Evolutionary conservation across 495 filamentous ascomycete species (phyloP).

Genomic region (Penicillium salamii): DNA sequence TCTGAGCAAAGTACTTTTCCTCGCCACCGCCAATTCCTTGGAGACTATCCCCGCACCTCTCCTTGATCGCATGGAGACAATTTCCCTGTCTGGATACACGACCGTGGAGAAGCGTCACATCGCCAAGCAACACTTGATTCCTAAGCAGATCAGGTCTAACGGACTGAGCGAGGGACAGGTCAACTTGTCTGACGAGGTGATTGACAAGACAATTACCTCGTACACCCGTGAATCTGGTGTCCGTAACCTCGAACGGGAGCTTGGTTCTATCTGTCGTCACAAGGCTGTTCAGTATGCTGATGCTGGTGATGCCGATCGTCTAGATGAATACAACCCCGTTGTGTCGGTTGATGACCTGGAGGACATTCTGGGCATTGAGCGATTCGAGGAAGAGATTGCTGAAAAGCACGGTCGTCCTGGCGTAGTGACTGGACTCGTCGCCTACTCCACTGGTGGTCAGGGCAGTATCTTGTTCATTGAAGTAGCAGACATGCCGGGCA

Average conservation of each 20-base stretch:
- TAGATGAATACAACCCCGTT: slow-evolving; percentile 67
- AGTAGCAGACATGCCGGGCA: slow-evolving; percentile 94
- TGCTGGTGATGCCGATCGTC: slow-evolving; percentile 71
- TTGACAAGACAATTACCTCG: slow-evolving; percentile 89
- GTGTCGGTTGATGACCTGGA: slow-evolving; percentile 80
- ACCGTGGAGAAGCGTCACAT: slow-evolving; percentile 98
- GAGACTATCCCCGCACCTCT: slow-evolving; percentile 93
- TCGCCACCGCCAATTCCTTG: slow-evolving; percentile 95
- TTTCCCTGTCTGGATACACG: slow-evolving; percentile 89
- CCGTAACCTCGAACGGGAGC: slow-evolving; percentile 91
- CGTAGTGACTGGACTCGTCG: slow-evolving; percentile 94
- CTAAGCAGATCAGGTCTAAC: slow-evolving; percentile 84
- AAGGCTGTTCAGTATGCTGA: slow-evolving; percentile 96
- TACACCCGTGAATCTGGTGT: slow-evolving; percentile 99
- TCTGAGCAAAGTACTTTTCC: slow-evolving; percentile 93
- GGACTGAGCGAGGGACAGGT: slow-evolving; percentile 75
- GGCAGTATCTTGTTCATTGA: slow-evolving; percentile 98
- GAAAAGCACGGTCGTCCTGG: slow-evolving; percentile 85
- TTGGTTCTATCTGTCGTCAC: slow-evolving; percentile 88
- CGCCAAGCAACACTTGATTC: slow-evolving; percentile 86
- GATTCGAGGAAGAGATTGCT: slow-evolving; percentile 93
- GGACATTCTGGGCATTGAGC: slow-evolving; percentile 87
- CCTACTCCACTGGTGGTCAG: slow-evolving; percentile 90
- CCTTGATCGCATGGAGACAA: slow-evolving; percentile 97
- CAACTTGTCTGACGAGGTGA: slow-evolving; percentile 71